These are phyloP conservation scores for Phytophthora ramorum DNA, from an alignment of 352 stramenopile species.

Conservation along the genomic window DNA sequence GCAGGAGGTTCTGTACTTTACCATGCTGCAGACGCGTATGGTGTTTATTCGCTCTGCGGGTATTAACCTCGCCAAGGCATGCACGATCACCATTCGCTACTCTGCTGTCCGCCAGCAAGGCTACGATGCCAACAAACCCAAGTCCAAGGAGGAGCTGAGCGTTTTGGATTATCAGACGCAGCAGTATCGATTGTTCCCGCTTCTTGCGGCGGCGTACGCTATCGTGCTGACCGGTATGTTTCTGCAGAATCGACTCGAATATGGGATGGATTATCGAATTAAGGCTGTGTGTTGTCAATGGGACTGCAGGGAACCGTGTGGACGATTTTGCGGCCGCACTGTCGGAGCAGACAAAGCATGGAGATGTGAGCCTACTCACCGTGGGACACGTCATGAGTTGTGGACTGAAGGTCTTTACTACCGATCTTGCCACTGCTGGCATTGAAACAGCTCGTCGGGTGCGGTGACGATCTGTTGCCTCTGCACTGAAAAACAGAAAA, in stretches of 20 bases:
- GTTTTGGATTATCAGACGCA: constrained; percentile 96
- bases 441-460: constrained; percentile 47
- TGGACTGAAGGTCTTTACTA: constrained; percentile 47
- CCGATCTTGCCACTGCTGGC: constrained; percentile 38
- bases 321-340: constrained; percentile 42
- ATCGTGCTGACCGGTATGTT: constrained; percentile 70
- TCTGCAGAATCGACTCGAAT: not conserved
- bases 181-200: constrained; percentile 94
- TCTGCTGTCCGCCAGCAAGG: constrained; percentile 93
- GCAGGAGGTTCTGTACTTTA: constrained; percentile 79
- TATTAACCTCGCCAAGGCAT: constrained; percentile 89
- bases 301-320: constrained; percentile 37
- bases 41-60: constrained; percentile 70
- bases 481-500: not conserved
- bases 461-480: not conserved
- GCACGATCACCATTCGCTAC: constrained; percentile 95
- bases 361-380: constrained; percentile 40
- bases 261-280: not conserved
- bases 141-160: constrained; percentile 75
- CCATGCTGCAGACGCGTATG: constrained; percentile 84
- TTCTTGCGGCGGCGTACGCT: constrained; percentile 93
- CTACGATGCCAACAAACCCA: constrained; percentile 60
- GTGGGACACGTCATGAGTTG: constrained; percentile 53
- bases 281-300: not conserved
- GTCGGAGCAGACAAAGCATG: constrained; percentile 37